Base-by-base conservation (phyloP, 2,329 filamentous ascomycete species). In the Sclerotinia spermophila region DNA sequence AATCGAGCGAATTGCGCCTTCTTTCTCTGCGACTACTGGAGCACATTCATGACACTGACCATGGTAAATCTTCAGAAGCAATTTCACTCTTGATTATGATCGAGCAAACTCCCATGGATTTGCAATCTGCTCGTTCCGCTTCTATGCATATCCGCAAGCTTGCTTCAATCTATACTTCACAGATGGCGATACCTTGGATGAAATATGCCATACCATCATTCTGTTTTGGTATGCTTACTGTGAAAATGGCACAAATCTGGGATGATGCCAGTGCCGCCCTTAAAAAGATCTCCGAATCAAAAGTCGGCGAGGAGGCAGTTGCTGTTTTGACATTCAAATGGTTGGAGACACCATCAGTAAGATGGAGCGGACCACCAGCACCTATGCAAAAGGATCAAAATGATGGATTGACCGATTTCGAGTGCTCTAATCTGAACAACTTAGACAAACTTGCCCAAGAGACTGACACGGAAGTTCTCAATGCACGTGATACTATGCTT, bases 221-320 rank as follows among this genome's bases (percentile, higher is more conserved):
- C 77, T 89, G 93, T 76, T 97, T 97, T 76, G 96, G 96, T 64
- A 86, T 97, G 81, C 85, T 98, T 72, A 96, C 94, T 0, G 89
- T 97, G 64, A 92, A 91, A 75, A 85, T 97, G 74, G 87, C 94
- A 0, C 93, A 93, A 48, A 84, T 96, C 8, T 97, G 95, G 92
- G 92, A 97, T 72, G 93, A 97, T 76, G 87, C 92, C 0, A 88
- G 91, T 66, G 86, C 89, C 69, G 89, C 92, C 0, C 82, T 99
- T 77, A 91, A 93, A 77, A 85, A 90, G 67, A 89, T 99, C 68
- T 87, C 89, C 30, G 86, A 92, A 74, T 86, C 85, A 33, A 90
- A 91, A 74, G 81, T 83, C 53, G 93, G 92, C 33, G 94, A 97
- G 78, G 89, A 90, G 44, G 83, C 86, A 27, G 85, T 97, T 51